Conservation (phyloP, 371 early-diverging fungal species). For the Syncephalis fuscata region DNA sequence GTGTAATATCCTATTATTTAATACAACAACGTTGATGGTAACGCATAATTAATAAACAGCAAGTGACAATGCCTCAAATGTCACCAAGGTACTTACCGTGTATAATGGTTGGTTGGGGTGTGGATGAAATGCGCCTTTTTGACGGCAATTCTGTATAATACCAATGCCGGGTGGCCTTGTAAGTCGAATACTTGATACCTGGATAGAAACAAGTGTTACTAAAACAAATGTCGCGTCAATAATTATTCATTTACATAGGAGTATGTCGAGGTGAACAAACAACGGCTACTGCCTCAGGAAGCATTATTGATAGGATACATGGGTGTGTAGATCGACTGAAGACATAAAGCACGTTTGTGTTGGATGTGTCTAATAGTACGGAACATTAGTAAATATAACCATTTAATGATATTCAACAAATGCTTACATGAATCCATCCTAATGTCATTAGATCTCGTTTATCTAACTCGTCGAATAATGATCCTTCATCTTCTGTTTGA, state of each 20-base stretch:
- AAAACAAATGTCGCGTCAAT: background rate
- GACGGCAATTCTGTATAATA: constrained; percentile 51
- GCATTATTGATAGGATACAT: constrained; percentile 83
- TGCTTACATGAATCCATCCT: constrained; percentile 77
- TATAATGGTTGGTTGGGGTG: constrained; percentile 17
- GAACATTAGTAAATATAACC: too few relatives aligned
- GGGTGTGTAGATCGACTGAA: constrained; percentile 85
- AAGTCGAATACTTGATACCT: constrained; percentile 68
- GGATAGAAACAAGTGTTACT: background rate
- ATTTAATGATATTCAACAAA: background rate
- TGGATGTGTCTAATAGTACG: constrained; percentile 88
- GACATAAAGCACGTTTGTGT: constrained; percentile 87
- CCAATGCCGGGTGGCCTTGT: constrained; percentile 82
- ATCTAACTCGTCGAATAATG: constrained; percentile 58
- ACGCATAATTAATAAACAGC: too few relatives aligned
- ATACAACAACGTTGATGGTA: too few relatives aligned
- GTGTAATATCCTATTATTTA: too few relatives aligned
- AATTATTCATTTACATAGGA: constrained; percentile 26
- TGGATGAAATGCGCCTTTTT: constrained; percentile 64
- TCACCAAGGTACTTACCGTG: background rate
- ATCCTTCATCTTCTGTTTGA: constrained; percentile 75
- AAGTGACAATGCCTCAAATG: background rate
- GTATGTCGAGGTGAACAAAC: constrained; percentile 66
- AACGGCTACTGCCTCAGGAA: constrained; percentile 89
- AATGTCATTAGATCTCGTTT: constrained; percentile 61